phyloP scores from a whole-genome alignment of 2,329 filamentous ascomycete genomes.

The Proliferodiscus dingleyae region DNA sequence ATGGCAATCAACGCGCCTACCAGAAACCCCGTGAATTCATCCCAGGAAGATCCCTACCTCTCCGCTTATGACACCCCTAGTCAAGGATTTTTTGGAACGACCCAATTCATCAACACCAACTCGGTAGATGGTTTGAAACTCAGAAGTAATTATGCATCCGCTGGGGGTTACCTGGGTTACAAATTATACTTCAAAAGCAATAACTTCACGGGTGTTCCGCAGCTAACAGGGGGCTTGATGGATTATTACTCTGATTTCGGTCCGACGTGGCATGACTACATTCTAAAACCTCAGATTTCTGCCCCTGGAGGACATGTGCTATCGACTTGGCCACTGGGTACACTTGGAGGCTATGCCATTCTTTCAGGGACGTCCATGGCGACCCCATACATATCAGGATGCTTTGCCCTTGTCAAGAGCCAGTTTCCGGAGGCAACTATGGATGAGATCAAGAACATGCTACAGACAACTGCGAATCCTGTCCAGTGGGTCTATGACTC shows the following conservation, averaged over 20 bases:
- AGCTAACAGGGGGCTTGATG: slow-evolving; percentile 14
- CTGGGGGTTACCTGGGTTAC: slow-evolving; percentile 15
- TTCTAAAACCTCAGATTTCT: slow-evolving; percentile 21
- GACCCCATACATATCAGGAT: slow-evolving; percentile 32
- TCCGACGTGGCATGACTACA: slow-evolving; percentile 12
- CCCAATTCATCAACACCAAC: slow-evolving; percentile 12
- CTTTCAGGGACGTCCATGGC: slow-evolving; percentile 36
- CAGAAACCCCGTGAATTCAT: neutral
- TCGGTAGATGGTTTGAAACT: slow-evolving; percentile 8
- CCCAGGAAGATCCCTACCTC: slow-evolving; percentile 9
- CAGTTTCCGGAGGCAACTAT: slow-evolving; percentile 27
- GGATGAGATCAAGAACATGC: slow-evolving; percentile 26
- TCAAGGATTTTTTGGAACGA: slow-evolving; percentile 10
- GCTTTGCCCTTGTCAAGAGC: slow-evolving; percentile 34
- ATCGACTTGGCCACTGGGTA: slow-evolving; percentile 32
- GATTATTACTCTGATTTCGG: slow-evolving; percentile 21
- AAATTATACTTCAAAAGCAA: slow-evolving; percentile 8
- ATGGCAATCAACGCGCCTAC: slow-evolving; percentile 12
- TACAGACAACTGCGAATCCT: slow-evolving; percentile 31
- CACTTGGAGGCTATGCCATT: slow-evolving; percentile 31
- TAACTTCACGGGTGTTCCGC: slow-evolving; percentile 4
- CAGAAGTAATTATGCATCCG: slow-evolving; percentile 9
- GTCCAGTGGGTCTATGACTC: slow-evolving; percentile 27
- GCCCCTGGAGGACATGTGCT: slow-evolving; percentile 35
- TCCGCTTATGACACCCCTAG: slow-evolving; percentile 16